A percentile compares a stretch with the other conserved stretches of the same genome.
phyloP scores from a whole-genome alignment of 345 rosid genomes.

The Gynandropsis gynandra region DNA sequence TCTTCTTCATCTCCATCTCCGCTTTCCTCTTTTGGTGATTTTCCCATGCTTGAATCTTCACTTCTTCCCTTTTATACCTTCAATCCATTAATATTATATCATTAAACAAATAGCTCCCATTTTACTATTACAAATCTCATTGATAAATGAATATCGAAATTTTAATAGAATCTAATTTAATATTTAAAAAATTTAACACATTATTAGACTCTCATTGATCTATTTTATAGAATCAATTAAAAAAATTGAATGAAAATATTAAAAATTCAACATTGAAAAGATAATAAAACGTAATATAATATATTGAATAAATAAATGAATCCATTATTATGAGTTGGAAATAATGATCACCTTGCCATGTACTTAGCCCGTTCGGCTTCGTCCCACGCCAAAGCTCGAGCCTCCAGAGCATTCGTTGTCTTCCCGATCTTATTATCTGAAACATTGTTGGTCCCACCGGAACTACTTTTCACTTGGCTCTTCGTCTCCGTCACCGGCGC shows the following conservation, averaged over 20 bases:
- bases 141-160: too few relatives aligned
- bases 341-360: slow-evolving; percentile 85
- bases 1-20: slow-evolving; percentile 86
- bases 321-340: too few relatives aligned
- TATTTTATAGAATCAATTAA: too few relatives aligned
- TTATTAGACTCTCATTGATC: too few relatives aligned
- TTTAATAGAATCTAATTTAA: too few relatives aligned
- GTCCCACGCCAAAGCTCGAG: slow-evolving; percentile 83
- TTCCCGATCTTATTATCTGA: not conserved
- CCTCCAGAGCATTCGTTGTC: slow-evolving; percentile 48
- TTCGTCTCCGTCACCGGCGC: slow-evolving; percentile 8
- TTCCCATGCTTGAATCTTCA: slow-evolving; percentile 95
- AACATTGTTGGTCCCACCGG: slow-evolving; percentile 1
- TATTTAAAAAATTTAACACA: too few relatives aligned
- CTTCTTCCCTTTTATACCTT: slow-evolving; percentile 90
- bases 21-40: slow-evolving; percentile 92
- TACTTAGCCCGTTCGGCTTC: slow-evolving; percentile 90
- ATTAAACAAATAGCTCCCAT: too few relatives aligned
- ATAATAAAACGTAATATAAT: too few relatives aligned
- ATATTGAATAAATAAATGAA: too few relatives aligned
- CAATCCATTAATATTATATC: not conserved
- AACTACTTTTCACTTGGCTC: slow-evolving; percentile 14
- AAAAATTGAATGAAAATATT: not conserved
- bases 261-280: too few relatives aligned
- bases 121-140: too few relatives aligned